Base-by-base conservation (phyloP, 2,329 filamentous ascomycete species). In the Grosmannia serpens region DNA sequence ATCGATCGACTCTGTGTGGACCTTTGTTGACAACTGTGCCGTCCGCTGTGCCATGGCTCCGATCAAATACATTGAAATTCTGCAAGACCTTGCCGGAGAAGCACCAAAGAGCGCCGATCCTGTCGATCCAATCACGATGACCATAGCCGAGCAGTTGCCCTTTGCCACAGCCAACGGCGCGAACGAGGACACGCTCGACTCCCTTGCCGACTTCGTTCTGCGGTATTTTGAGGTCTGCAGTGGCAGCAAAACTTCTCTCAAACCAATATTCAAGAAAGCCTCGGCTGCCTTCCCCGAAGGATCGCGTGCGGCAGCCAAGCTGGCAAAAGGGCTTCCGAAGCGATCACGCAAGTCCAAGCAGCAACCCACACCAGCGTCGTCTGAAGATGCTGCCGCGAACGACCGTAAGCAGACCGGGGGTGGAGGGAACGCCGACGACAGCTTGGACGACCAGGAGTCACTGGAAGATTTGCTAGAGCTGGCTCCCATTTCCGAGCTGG, bases 1-100 rank as follows among this genome's bases (percentile, higher is more conserved):
- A 70, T 15, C 70, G 77, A 63, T 57, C 2, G 70, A 74, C 17
- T 64, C 67, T 0, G 67, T 91, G 1, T 87, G 88, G 73, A 70
- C 75, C 0, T 95, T 94, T 67, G 70, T 96, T 29, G 91, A 96
- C 67, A 91, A 95, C 62, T 95, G 89, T 69, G 77, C 89, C 56
- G 83, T 83, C 33, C 83, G 91, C 27, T 88, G 89, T 64, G 85
- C 85, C 20, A 84, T 75, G 2, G 86, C 86, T 27, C 88, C 90
- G 0, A 86, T 95, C 66, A 95, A 90, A 67, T 92, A 96, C 66
- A 83, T 94, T 31, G 87, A 94, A 61, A 75, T 84, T 66, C 70
- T 89, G 29, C 78, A 84, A 57, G 77, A 82, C 47, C 63, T 80
- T 2, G 64, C 71, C 60, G 69, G 73, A 57, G 69, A 75, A 50